These are phyloP conservation scores for Mycosphaerella arachidis DNA, from an alignment of 2,329 filamentous ascomycete species.

Conservation along the genomic window DNA sequence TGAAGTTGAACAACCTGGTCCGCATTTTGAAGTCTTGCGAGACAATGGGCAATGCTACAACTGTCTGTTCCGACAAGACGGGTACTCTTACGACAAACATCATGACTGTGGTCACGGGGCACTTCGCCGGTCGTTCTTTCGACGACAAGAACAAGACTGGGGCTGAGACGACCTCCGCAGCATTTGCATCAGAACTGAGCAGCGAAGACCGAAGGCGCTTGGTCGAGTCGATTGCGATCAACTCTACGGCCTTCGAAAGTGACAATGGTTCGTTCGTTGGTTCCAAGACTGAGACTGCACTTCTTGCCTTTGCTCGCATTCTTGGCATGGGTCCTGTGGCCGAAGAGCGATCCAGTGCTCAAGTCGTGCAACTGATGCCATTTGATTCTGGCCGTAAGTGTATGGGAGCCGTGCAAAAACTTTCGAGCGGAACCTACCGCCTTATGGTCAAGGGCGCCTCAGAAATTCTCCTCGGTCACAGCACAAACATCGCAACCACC, in stretches of 20 bases:
- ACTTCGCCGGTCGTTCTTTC: slow-evolving; percentile 51
- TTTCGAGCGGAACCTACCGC: slow-evolving; percentile 50
- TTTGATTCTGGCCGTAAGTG: slow-evolving; percentile 66
- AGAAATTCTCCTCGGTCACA: slow-evolving; percentile 46
- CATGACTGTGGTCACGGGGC: slow-evolving; percentile 71
- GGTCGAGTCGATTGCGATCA: slow-evolving; percentile 60
- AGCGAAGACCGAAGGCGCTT: slow-evolving; percentile 52
- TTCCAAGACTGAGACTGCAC: slow-evolving; percentile 72
- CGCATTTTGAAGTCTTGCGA: slow-evolving; percentile 63
- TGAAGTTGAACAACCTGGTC: slow-evolving; percentile 67
- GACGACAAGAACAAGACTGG: slow-evolving; percentile 35
- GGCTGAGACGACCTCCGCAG: slow-evolving; percentile 48
- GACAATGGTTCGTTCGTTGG: slow-evolving; percentile 66
- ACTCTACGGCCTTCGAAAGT: slow-evolving; percentile 66
- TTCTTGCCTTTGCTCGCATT: slow-evolving; percentile 63
- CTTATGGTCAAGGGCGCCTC: slow-evolving; percentile 52
- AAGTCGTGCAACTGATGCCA: slow-evolving; percentile 52
- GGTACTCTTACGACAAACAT: slow-evolving; percentile 70
- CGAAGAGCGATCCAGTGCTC: slow-evolving; percentile 59
- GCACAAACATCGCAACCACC: slow-evolving; percentile 53
- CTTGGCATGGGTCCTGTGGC: slow-evolving; percentile 60
- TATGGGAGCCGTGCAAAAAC: slow-evolving; percentile 60
- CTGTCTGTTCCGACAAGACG: slow-evolving; percentile 76
- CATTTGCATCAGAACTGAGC: slow-evolving; percentile 52
- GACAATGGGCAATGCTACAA: slow-evolving; percentile 67